A percentile compares a stretch with the other conserved stretches of the same genome.
These are phyloP conservation scores for Beauveria asiatica DNA, from an alignment of 2,329 filamentous ascomycete genomes.

Conservation along the genomic window DNA sequence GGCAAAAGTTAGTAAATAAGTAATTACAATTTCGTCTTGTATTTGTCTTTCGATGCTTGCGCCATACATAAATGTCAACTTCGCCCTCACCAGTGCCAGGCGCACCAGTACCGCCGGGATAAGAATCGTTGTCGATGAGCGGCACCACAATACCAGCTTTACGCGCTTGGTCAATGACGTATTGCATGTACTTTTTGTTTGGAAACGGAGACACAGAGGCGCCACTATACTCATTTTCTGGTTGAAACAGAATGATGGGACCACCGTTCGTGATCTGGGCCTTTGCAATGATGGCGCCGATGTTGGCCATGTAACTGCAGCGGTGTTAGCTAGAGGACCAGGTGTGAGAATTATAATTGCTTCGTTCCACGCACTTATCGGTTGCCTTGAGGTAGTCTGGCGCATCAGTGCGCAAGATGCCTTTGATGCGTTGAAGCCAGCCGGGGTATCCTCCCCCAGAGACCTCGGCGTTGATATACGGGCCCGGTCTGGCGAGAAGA, in stretches of 20 bases:
- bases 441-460: conserved; percentile 73
- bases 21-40: too few relatives aligned
- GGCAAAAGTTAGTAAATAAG: neutral
- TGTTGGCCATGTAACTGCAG: conserved; percentile 48
- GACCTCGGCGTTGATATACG: conserved; percentile 72
- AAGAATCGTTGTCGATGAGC: conserved; percentile 66
- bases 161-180: conserved; percentile 59
- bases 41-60: too few relatives aligned
- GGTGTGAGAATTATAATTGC: too few relatives aligned
- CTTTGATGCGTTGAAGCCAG: conserved; percentile 65
- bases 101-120: conserved; percentile 50
- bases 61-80: conserved; percentile 46
- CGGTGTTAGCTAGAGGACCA: neutral
- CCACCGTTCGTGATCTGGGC: conserved; percentile 78
- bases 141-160: conserved; percentile 65
- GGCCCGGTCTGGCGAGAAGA: conserved; percentile 61
- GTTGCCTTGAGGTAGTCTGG: conserved; percentile 57
- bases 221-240: conserved; percentile 71
- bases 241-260: conserved; percentile 69
- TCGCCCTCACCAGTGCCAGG: conserved; percentile 50
- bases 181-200: conserved; percentile 59
- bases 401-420: conserved; percentile 53
- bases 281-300: conserved; percentile 60
- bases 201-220: conserved; percentile 47
- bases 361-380: conserved; percentile 41